Evolutionary conservation across 495 filamentous ascomycete genomes (phyloP).

Genomic region (Trichocladium antarcticum): DNA sequence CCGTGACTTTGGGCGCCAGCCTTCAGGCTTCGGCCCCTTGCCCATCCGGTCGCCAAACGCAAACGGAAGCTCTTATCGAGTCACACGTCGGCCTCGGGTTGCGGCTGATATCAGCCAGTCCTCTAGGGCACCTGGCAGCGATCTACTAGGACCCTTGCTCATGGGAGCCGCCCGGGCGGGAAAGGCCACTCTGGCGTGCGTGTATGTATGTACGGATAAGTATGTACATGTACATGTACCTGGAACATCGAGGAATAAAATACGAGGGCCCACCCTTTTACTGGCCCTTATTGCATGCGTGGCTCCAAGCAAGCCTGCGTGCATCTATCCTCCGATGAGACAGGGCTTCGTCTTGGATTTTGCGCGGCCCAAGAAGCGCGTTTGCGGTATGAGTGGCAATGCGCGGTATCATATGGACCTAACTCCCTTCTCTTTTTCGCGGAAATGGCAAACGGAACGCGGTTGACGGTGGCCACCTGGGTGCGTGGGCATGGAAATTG

Average conservation of each 20-base stretch:
- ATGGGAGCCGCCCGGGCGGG: slow-evolving; percentile 5
- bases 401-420: no score
- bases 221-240: background rate
- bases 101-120: background rate
- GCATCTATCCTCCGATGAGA: slow-evolving; percentile 1
- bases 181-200: slow-evolving; percentile 1
- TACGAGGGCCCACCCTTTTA: slow-evolving; percentile 12
- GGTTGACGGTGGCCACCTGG: no score
- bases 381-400: no score
- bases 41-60: background rate
- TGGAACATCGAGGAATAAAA: slow-evolving; percentile 8
- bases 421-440: no score
- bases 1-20: background rate
- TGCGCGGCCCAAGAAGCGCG: no score
- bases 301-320: slow-evolving; percentile 7
- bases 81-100: background rate
- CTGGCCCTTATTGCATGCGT: slow-evolving; percentile 4
- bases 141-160: slow-evolving; percentile 1
- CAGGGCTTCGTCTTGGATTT: background rate
- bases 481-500: no score
- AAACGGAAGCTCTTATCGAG: background rate
- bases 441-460: no score
- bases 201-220: no score
- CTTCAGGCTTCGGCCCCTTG: background rate
- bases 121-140: background rate